phyloP scores from a whole-genome alignment of 805 yeast species.

The Candida methanosorbosa region DNA sequence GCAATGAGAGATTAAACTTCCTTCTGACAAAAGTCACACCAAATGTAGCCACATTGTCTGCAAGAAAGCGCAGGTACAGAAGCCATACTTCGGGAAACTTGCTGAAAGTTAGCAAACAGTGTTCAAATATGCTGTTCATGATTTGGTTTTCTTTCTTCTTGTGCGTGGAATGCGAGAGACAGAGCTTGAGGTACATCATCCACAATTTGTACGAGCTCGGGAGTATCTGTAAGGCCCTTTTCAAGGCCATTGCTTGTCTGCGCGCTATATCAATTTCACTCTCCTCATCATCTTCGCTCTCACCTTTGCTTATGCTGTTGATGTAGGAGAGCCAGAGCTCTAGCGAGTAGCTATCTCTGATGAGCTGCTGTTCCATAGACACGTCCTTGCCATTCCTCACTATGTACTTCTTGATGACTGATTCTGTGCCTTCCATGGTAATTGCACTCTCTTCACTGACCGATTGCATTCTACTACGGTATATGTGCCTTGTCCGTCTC shows the following conservation, averaged over 20 bases:
- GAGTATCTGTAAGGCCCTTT: conserved; percentile 39
- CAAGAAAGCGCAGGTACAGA: conserved; percentile 36
- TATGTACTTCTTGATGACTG: too few relatives aligned
- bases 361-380: conserved; percentile 26
- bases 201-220: conserved; percentile 46
- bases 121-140: too few relatives aligned
- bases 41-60: conserved; percentile 15
- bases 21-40: conserved; percentile 31
- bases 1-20: conserved; percentile 42
- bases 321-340: conserved; percentile 39
- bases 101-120: conserved; percentile 32
- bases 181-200: conserved; percentile 40
- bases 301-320: background rate
- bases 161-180: too few relatives aligned
- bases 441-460: too few relatives aligned
- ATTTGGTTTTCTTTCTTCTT: too few relatives aligned
- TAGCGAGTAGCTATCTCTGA: conserved; percentile 25
- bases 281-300: background rate
- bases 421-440: too few relatives aligned
- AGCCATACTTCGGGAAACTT: conserved; percentile 46
- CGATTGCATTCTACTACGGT: too few relatives aligned
- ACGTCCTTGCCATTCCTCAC: conserved; percentile 25
- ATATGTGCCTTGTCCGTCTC: too few relatives aligned
- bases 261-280: too few relatives aligned
- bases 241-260: conserved; percentile 37